Percentiles rank a stretch among this genome's conserved stretches.
Evolutionary conservation across 169 alveolate species (phyloP).

Genomic region (Eimeria brunetti): DNA sequence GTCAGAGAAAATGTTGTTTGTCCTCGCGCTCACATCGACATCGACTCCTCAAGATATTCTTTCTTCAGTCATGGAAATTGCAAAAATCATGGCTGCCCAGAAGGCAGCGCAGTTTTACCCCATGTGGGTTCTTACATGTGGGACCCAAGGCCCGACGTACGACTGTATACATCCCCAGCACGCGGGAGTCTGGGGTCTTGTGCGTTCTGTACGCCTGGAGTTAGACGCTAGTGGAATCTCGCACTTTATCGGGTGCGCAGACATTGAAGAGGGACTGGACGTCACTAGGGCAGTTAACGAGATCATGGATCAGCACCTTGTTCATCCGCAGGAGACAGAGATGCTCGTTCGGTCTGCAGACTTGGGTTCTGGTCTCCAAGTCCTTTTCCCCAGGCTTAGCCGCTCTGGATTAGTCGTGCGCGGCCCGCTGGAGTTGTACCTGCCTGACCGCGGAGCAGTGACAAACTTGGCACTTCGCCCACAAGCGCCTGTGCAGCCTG

Average conservation of each 20-base stretch:
- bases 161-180: constrained; percentile 45
- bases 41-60: background rate
- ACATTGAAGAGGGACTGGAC: constrained; percentile 10
- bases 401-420: constrained; percentile 17
- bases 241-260: constrained; percentile 59
- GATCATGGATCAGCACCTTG: constrained; percentile 27
- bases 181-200: constrained; percentile 83
- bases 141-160: constrained; percentile 51
- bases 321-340: constrained; percentile 53
- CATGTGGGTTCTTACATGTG: constrained; percentile 39
- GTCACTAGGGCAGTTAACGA: background rate
- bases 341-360: constrained; percentile 35
- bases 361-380: constrained; percentile 1
- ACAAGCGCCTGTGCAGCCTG: constrained; percentile 52
- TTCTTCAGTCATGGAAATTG: constrained; percentile 7
- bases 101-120: background rate
- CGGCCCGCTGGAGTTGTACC: constrained; percentile 76
- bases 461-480: constrained; percentile 81
- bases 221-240: constrained; percentile 20
- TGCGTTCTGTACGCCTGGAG: constrained; percentile 80
- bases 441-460: constrained; percentile 81
- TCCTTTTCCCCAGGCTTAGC: constrained; percentile 41
- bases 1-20: background rate
- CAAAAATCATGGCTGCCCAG: constrained; percentile 15
- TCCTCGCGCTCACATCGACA: background rate